Base-by-base conservation (phyloP, 73 alveolate genomes). In the Effrenium voratum region DNA sequence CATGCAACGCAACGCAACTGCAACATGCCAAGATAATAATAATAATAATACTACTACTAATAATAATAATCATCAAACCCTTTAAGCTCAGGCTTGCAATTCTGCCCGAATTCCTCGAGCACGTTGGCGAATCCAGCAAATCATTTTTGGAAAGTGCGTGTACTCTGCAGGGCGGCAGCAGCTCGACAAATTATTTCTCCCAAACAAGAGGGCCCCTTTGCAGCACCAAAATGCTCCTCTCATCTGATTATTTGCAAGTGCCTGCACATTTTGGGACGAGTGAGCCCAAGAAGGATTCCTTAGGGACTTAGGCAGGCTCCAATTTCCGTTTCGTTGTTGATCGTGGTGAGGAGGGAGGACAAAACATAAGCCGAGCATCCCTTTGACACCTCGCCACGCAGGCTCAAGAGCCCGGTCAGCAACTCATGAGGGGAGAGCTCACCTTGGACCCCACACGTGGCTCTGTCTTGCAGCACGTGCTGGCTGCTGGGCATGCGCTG, bases 311-410 rank as follows among this genome's bases (percentile, higher is more conserved):
- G 76, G 41, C 43, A 30, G 43, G 10, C 16, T 30, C 16, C 70
- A 10, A 4, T 22, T 22, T 1, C 2, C 2, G 70, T 4, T 3
- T 26, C 19, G 19, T 26, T 32, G 28, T 26, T 57, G 28, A 2
- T 57, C 2, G n/a, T 66, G 26, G 79, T 46, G 59, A 46, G 12
- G 70, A 4, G 3, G 16, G 63, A 15, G 16, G 12, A 24, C 63
- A 1, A n/a, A 34, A 32, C 55, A 3, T 36, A 1, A 28, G n/a
- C 85, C 34, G 13, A 73, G 38, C 52, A 30, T 77, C 97, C 97
- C 75, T 90, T 90, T 44, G 97, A 63, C 87, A 90, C 97, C 13
- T 90, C 97, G 8, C 97, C 97, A 1, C 97, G 59, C n/a, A 90
- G 32, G 80, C 97, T 90, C 87, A 90, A 45, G 26, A 90, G 76